Conservation (phyloP, 352 stramenopile species). For the Stramenopiles sp. region DNA sequence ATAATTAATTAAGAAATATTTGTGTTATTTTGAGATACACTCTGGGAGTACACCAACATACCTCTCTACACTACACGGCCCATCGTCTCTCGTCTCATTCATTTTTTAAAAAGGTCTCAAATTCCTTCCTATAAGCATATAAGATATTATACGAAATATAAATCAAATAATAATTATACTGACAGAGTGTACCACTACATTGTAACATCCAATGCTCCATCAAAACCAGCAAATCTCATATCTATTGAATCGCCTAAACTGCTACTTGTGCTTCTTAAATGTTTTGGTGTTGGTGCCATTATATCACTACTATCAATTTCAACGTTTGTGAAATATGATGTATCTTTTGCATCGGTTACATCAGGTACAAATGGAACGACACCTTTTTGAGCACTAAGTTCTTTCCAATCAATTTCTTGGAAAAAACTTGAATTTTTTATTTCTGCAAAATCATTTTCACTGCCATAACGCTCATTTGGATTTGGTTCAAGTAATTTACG, state of each 20-base stretch:
- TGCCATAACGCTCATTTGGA: slow-evolving; percentile 31
- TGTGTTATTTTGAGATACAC: too few relatives aligned
- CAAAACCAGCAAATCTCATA: background rate
- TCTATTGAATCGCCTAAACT: background rate
- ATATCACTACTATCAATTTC: slow-evolving; percentile 25
- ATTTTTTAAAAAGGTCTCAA: too few relatives aligned
- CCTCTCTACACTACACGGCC: too few relatives aligned
- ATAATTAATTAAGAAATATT: too few relatives aligned
- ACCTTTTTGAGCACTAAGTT: background rate
- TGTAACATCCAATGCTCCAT: background rate
- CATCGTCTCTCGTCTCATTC: too few relatives aligned
- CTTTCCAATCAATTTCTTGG: background rate
- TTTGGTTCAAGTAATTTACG: slow-evolving; percentile 44
- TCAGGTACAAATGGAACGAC: slow-evolving; percentile 47
- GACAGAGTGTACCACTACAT: background rate
- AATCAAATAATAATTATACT: too few relatives aligned
- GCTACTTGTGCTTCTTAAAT: background rate
- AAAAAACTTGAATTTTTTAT: background rate
- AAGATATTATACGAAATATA: too few relatives aligned
- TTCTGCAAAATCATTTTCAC: background rate
- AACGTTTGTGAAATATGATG: slow-evolving; percentile 66
- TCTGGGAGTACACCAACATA: too few relatives aligned
- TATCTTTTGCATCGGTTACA: slow-evolving; percentile 53
- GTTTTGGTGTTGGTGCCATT: background rate
- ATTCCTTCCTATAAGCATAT: too few relatives aligned